Evolutionary conservation across 1,139 yeast genomes (phyloP).

Genomic region (Scheffersomyces insectosa): DNA sequence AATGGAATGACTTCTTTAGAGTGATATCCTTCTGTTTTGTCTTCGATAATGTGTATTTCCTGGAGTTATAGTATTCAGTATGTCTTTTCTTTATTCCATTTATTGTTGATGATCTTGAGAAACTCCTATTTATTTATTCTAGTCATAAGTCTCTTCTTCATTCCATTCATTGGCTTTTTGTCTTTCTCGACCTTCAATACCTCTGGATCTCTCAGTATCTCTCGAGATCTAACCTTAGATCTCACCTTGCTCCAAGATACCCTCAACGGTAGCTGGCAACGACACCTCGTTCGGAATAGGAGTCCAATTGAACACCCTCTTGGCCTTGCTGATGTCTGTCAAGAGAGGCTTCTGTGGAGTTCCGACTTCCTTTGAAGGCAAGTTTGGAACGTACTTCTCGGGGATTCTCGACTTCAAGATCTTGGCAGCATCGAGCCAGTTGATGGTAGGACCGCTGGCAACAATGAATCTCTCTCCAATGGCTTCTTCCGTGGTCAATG

Average conservation of each 20-base stretch:
- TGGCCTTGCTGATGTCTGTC: constrained; percentile 4
- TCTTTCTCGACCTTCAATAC: too few species aligned
- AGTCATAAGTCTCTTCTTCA: too few species aligned
- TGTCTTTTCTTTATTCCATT: too few species aligned
- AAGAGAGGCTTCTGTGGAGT: constrained; percentile 4
- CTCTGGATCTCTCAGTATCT: too few species aligned
- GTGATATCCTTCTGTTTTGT: too few species aligned
- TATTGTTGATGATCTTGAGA: too few species aligned
- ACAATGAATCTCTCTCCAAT: constrained; percentile 1
- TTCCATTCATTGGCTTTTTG: too few species aligned
- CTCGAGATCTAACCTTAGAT: background rate
- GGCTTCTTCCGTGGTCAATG: constrained; percentile 2
- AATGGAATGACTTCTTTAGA: too few species aligned
- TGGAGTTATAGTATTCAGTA: too few species aligned
- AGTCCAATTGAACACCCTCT: constrained; percentile 7
- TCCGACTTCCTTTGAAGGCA: constrained; percentile 10
- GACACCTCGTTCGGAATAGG: constrained; percentile 6
- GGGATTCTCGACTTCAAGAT: constrained; percentile 1
- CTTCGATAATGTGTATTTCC: too few species aligned
- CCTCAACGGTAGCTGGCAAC: constrained; percentile 2
- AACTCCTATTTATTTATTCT: too few species aligned
- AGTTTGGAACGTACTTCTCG: constrained; percentile 1
- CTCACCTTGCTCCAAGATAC: constrained; percentile 1
- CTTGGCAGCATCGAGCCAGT: constrained; percentile 2
- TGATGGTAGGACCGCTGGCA: background rate